Percentiles rank a stretch among this genome's conserved stretches.
Evolutionary conservation across 2,329 filamentous ascomycete species (phyloP).

Genomic region (Emericellopsis cladophorae): DNA sequence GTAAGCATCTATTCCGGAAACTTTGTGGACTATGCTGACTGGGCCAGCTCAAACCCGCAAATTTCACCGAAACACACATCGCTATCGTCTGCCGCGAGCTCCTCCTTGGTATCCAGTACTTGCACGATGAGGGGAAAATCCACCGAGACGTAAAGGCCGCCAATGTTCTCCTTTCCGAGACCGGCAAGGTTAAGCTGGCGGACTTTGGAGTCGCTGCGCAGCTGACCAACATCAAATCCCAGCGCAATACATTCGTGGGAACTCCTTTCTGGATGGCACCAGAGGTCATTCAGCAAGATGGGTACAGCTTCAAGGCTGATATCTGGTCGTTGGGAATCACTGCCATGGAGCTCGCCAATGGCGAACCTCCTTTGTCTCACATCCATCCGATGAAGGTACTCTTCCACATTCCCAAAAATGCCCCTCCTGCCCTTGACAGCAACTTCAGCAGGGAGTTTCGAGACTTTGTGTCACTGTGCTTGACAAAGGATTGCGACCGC

Average conservation of each 20-base stretch:
- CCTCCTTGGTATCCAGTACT: constrained; percentile 78
- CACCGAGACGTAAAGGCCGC: constrained; percentile 95
- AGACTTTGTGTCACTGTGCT: constrained; percentile 81
- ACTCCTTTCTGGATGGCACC: constrained; percentile 98
- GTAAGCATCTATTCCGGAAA: constrained; percentile 29
- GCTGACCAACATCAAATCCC: constrained; percentile 93
- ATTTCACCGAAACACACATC: constrained; percentile 81
- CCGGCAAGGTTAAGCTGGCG: constrained; percentile 85
- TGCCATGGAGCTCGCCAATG: constrained; percentile 77
- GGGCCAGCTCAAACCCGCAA: constrained; percentile 70
- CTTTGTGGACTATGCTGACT: constrained; percentile 1
- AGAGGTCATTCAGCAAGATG: constrained; percentile 81
- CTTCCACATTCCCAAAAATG: constrained; percentile 81
- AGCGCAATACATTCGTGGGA: constrained; percentile 93
- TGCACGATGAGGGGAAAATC: constrained; percentile 89
- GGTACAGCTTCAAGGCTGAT: constrained; percentile 78
- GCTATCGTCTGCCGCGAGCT: constrained; percentile 91
- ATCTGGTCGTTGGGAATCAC: constrained; percentile 92
- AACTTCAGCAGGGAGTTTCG: constrained; percentile 84
- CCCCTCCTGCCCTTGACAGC: constrained; percentile 73
- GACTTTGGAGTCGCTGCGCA: constrained; percentile 97
- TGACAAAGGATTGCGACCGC: constrained; percentile 83
- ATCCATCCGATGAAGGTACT: constrained; percentile 91
- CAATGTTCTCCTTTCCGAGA: constrained; percentile 84
- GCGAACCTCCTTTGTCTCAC: constrained; percentile 76